Conservation (phyloP, 345 rosid species). For the Carallia pectinifolia region DNA sequence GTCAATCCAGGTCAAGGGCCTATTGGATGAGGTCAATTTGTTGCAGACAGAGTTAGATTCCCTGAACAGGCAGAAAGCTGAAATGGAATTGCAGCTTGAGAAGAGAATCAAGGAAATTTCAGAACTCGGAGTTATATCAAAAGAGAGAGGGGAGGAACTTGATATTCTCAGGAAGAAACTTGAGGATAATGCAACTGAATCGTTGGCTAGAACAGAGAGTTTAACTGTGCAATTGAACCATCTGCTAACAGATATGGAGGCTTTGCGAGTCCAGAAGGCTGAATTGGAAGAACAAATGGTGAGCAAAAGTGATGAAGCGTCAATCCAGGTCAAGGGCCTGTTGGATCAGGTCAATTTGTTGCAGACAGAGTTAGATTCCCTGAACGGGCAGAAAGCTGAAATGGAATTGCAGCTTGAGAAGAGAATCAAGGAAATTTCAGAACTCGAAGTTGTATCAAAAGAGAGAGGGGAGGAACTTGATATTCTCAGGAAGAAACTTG, state of each 20-base stretch:
- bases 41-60: no score
- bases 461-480: slow-evolving; percentile 49
- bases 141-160: not conserved
- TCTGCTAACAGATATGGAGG: slow-evolving; percentile 50
- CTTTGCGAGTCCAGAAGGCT: slow-evolving; percentile 31
- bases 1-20: no score
- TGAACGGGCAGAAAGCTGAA: not conserved
- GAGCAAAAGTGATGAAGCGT: not conserved
- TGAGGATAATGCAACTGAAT: slow-evolving; percentile 45
- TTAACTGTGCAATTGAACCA: slow-evolving; percentile 32
- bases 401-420: not conserved
- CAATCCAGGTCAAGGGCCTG: not conserved
- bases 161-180: slow-evolving; percentile 19
- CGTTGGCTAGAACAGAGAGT: slow-evolving; percentile 36
- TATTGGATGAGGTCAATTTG: no score
- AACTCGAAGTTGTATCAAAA: not conserved
- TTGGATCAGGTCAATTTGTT: not conserved
- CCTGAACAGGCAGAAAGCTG: slow-evolving; percentile 51
- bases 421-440: not conserved
- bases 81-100: slow-evolving; percentile 50
- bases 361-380: slow-evolving; percentile 1
- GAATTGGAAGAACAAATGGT: slow-evolving; percentile 3
- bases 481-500: slow-evolving; percentile 40
- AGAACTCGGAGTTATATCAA: not conserved
- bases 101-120: slow-evolving; percentile 31